phyloP scores from a whole-genome alignment of 768 basidiomycete genomes.

The Cystobasidiopsis lactophilus region DNA sequence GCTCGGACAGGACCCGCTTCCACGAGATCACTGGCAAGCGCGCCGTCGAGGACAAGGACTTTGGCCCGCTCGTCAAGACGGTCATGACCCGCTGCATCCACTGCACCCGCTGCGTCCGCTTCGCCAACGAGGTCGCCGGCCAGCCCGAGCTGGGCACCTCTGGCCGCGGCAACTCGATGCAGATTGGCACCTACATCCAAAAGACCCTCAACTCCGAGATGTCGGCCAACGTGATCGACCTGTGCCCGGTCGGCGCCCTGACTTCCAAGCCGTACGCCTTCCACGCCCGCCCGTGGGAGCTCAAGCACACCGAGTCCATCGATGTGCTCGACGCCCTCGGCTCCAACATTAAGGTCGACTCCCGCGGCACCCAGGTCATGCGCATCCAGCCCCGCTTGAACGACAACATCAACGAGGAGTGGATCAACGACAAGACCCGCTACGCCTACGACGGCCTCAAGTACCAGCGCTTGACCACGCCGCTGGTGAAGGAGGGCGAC shows the following conservation, averaged over 20 bases:
- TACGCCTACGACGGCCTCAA: conserved; percentile 86
- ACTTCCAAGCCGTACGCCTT: conserved; percentile 98
- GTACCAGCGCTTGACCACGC: conserved; percentile 84
- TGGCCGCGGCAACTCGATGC: conserved; percentile 90
- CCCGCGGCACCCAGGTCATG: conserved; percentile 89
- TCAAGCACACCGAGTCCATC: conserved; percentile 90
- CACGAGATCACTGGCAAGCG: conserved; percentile 97
- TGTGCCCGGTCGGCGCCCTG: conserved; percentile 93
- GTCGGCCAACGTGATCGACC: conserved; percentile 87
- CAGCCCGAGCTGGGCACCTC: conserved; percentile 94
- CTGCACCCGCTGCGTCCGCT: conserved; percentile 95
- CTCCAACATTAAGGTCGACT: conserved; percentile 88
- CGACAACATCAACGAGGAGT: conserved; percentile 97
- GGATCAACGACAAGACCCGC: conserved; percentile 98
- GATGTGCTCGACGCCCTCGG: conserved; percentile 91
- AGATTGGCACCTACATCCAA: conserved; percentile 95
- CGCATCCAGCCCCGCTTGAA: conserved; percentile 87
- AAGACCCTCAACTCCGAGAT: conserved; percentile 95
- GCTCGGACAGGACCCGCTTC: conserved; percentile 89
- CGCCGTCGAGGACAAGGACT: conserved; percentile 92
- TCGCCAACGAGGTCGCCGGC: conserved; percentile 96
- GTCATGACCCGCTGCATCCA: conserved; percentile 98
- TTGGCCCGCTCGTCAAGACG: conserved; percentile 94
- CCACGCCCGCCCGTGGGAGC: conserved; percentile 92
- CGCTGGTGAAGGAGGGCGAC: conserved; percentile 73